phyloP scores from a whole-genome alignment of 257 asterid species.

The Echites panduratus region DNA sequence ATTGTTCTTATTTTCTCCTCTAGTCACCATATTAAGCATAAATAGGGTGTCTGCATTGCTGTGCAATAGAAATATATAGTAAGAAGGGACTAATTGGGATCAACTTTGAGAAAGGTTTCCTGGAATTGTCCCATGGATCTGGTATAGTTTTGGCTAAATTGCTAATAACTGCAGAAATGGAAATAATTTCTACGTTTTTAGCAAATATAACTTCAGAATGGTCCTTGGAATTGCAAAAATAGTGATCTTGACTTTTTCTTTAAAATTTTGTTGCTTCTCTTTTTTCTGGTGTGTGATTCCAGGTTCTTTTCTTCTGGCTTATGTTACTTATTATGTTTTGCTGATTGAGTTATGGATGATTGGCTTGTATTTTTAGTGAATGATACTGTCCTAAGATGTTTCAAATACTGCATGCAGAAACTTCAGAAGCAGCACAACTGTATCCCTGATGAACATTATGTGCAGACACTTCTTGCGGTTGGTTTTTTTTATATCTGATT shows the following conservation, averaged over 20 bases:
- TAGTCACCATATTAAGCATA: too few species aligned
- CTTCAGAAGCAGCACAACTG: conserved; percentile 94
- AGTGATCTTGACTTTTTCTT: not conserved
- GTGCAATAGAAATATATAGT: too few species aligned
- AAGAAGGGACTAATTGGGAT: not conserved
- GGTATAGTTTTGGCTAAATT: not conserved
- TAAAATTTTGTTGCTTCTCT: not conserved
- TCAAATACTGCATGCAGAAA: conserved; percentile 52
- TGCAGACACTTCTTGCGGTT: conserved; percentile 82
- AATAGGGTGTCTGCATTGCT: too few species aligned
- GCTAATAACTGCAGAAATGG: not conserved
- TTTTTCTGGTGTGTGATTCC: not conserved
- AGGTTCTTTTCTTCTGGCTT: not conserved
- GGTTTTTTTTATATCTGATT: not conserved
- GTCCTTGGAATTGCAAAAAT: not conserved
- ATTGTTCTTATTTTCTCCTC: not conserved
- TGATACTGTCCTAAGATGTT: conserved; percentile 18
- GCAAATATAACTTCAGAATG: not conserved
- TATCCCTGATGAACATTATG: conserved; percentile 98
- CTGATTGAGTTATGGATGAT: not conserved
- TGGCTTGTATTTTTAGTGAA: not conserved
- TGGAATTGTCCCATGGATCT: not conserved
- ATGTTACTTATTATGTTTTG: not conserved
- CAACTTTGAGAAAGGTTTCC: not conserved
- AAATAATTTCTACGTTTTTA: not conserved